These are phyloP conservation scores for Dillenia suffruticosa DNA, from an alignment of 164 flowering plant genomes.

Conservation along the genomic window DNA sequence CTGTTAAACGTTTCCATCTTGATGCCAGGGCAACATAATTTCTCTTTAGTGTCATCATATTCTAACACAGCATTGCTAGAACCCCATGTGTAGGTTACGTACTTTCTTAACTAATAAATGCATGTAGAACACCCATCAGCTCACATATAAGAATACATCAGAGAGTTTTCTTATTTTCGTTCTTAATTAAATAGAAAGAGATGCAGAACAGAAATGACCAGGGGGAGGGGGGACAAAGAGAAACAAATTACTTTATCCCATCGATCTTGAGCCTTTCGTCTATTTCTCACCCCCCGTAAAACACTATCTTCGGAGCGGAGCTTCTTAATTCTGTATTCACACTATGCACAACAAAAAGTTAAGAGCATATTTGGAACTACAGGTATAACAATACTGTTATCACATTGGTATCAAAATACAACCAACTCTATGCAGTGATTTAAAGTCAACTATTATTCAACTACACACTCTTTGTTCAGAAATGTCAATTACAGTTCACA, in stretches of 20 bases:
- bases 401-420: too few species aligned
- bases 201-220: background rate
- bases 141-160: conserved; percentile 1
- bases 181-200: too few species aligned
- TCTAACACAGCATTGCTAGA: conserved; percentile 40
- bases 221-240: background rate
- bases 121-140: conserved; percentile 12
- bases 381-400: too few species aligned
- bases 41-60: conserved; percentile 13
- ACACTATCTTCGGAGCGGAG: conserved; percentile 76
- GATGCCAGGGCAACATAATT: conserved; percentile 24
- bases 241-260: conserved; percentile 74
- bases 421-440: too few species aligned
- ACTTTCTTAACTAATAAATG: conserved; percentile 70
- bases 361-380: background rate
- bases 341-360: conserved; percentile 28
- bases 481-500: too few species aligned
- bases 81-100: conserved; percentile 82
- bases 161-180: too few species aligned
- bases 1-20: conserved; percentile 19
- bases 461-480: too few species aligned
- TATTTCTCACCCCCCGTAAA: conserved; percentile 60
- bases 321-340: conserved; percentile 76
- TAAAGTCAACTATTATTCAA: too few species aligned
- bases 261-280: conserved; percentile 62